These are phyloP conservation scores for Silene coronaria DNA, from an alignment of 179 eudicot genomes.

Conservation along the genomic window DNA sequence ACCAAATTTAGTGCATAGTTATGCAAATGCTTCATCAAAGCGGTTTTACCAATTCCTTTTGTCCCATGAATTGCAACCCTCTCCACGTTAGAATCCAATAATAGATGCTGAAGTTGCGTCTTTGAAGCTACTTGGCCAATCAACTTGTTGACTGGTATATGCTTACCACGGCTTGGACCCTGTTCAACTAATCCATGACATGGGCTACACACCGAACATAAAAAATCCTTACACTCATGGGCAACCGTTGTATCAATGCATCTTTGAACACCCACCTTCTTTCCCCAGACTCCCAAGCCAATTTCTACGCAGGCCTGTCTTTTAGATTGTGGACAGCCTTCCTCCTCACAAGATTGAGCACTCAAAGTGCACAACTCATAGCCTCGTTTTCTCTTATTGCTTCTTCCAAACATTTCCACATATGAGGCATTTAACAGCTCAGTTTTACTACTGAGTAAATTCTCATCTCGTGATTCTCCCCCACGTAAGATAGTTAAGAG, in stretches of 20 bases:
- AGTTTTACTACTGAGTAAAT: not conserved
- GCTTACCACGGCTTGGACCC: slow-evolving; percentile 4
- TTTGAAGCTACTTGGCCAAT: slow-evolving; percentile 7
- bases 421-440: not conserved
- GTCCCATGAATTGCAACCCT: slow-evolving; percentile 11
- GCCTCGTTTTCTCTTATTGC: slow-evolving; percentile 19
- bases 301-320: not conserved
- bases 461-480: not conserved
- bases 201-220: not conserved
- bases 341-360: not conserved
- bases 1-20: slow-evolving; percentile 1
- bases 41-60: slow-evolving; percentile 14
- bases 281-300: not conserved
- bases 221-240: slow-evolving; percentile 8
- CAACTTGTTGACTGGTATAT: slow-evolving; percentile 6
- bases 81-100: not conserved
- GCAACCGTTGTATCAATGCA: not conserved
- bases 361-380: not conserved
- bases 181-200: not conserved
- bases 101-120: not conserved
- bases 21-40: slow-evolving; percentile 18
- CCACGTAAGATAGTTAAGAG: not conserved
- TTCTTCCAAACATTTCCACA: not conserved
- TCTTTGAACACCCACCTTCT: not conserved
- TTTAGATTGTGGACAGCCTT: not conserved